phyloP scores from a whole-genome alignment of 148 eudicot genomes.

The Rhododendron ovatum region DNA sequence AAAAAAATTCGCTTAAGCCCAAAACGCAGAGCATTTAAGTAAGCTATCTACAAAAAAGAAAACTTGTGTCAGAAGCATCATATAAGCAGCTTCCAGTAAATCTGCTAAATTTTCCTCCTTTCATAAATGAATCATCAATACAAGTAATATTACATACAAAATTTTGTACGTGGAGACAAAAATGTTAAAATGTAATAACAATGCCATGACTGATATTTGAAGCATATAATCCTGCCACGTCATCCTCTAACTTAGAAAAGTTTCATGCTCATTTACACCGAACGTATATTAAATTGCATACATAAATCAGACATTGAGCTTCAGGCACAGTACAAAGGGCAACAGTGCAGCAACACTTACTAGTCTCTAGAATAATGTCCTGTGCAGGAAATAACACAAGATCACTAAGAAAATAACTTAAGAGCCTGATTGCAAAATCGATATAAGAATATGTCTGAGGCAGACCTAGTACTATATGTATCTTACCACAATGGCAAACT shows the following conservation, averaged over 20 bases:
- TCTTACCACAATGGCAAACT: not conserved
- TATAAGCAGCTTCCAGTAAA: not conserved
- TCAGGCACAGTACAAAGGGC: not conserved
- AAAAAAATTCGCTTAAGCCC: conserved; percentile 95
- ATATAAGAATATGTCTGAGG: not conserved
- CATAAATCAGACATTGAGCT: not conserved
- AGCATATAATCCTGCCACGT: not conserved
- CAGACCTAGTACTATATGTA: not conserved
- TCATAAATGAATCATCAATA: not conserved
- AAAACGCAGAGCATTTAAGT: conserved; percentile 82
- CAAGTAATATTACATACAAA: not conserved
- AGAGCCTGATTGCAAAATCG: not conserved
- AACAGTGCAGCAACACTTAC: not conserved
- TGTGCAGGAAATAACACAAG: not conserved
- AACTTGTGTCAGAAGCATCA: conserved; percentile 12
- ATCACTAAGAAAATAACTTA: not conserved
- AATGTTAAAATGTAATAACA: not conserved
- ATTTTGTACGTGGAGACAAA: not conserved
- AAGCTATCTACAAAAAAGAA: conserved; percentile 61
- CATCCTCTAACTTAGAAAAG: not conserved
- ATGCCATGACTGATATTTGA: not conserved
- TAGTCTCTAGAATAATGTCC: not conserved
- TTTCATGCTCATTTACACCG: not conserved
- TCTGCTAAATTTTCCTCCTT: not conserved
- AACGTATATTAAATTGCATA: not conserved